phyloP scores from a whole-genome alignment of 2,329 filamentous ascomycete species.

The Dryadomyces sulphureus region DNA sequence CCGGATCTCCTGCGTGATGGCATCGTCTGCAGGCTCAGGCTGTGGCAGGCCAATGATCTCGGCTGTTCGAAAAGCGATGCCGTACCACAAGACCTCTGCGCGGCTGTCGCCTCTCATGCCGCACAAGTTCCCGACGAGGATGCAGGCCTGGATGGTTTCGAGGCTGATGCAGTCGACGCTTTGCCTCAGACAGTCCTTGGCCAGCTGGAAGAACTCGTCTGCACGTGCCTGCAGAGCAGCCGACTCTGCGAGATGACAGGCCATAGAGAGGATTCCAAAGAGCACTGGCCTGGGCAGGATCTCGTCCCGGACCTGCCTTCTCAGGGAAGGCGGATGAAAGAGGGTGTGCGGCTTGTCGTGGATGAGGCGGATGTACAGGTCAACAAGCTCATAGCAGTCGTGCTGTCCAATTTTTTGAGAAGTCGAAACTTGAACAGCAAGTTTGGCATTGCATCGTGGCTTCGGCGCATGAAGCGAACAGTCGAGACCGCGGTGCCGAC shows the following conservation, averaged over 20 bases:
- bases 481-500: neutral
- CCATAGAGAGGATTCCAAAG: neutral
- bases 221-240: neutral
- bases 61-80: neutral
- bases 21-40: neutral
- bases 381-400: neutral
- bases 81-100: neutral
- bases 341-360: neutral
- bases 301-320: neutral
- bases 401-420: neutral
- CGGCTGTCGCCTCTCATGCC: neutral
- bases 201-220: neutral
- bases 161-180: neutral
- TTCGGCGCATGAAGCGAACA: neutral
- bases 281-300: neutral
- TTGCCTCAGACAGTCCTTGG: neutral
- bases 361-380: neutral
- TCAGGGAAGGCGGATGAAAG: neutral
- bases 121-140: neutral
- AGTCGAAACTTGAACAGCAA: too few relatives aligned
- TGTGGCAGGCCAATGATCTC: neutral
- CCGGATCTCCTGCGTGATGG: neutral
- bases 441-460: neutral
- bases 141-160: neutral
- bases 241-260: neutral